A percentile compares a stretch with the other conserved stretches of the same genome.
phyloP scores from a whole-genome alignment of 768 basidiomycete genomes.

The Steccherinum ochraceum region DNA sequence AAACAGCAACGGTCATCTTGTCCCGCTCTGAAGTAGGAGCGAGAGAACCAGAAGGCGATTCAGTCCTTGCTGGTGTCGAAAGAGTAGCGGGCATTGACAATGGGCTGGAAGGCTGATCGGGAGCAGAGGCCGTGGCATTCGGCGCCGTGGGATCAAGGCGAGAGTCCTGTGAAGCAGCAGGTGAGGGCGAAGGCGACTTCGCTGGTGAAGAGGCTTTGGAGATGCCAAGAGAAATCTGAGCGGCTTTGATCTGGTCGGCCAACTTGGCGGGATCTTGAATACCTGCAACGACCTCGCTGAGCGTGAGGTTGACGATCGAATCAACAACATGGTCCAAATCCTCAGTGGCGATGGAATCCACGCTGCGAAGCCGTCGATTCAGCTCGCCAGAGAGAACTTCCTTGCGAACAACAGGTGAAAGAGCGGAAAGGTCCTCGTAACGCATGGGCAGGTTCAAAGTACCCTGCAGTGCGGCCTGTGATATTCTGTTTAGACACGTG shows the following conservation, averaged over 20 bases:
- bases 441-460: conserved; percentile 78
- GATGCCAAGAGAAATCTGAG: conserved; percentile 18
- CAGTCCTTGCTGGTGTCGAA: conserved; percentile 80
- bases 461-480: conserved; percentile 73
- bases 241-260: conserved; percentile 50
- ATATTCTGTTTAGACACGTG: not conserved
- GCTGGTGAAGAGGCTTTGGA: conserved; percentile 33
- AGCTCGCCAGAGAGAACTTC: conserved; percentile 83
- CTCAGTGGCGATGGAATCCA: conserved; percentile 43
- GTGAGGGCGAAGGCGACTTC: conserved; percentile 49
- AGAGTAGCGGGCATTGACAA: conserved; percentile 69
- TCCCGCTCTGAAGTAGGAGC: conserved; percentile 69
- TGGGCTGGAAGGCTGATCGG: conserved; percentile 84
- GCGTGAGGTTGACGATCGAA: conserved; percentile 59
- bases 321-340: conserved; percentile 67
- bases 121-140: conserved; percentile 79
- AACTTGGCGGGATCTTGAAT: conserved; percentile 68
- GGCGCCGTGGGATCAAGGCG: conserved; percentile 55
- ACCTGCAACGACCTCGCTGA: conserved; percentile 71
- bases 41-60: conserved; percentile 62
- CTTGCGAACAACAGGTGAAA: conserved; percentile 84
- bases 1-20: conserved; percentile 62
- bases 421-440: conserved; percentile 76
- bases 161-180: conserved; percentile 64
- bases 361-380: conserved; percentile 60